A percentile compares a stretch with the other conserved stretches of the same genome.
Conservation (phyloP, 345 rosid species). For the Luvunga scandens region DNA sequence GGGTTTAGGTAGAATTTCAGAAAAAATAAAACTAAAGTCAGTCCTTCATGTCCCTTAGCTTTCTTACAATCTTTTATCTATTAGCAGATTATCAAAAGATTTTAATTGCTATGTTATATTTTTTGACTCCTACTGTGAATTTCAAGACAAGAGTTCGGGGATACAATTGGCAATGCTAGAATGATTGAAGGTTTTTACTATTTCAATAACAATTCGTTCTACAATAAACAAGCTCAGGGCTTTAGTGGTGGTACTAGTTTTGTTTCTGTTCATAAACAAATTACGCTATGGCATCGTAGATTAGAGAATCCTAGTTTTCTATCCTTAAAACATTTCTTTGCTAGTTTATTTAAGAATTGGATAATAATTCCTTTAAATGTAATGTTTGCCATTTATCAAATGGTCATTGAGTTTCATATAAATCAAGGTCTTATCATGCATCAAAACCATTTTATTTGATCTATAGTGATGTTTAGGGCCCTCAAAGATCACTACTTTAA, state of each 20-base stretch:
- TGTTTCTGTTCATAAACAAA: neutral
- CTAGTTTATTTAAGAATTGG: neutral
- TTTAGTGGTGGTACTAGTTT: neutral
- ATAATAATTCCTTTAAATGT: neutral
- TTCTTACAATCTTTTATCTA: neutral
- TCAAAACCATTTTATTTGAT: too few species aligned
- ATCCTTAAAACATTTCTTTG: neutral
- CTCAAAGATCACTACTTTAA: too few species aligned
- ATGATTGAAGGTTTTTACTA: too few species aligned
- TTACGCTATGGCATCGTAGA: neutral
- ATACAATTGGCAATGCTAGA: neutral
- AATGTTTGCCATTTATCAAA: neutral
- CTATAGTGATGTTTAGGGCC: too few species aligned
- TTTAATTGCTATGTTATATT: too few species aligned
- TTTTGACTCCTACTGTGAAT: neutral
- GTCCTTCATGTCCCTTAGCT: neutral
- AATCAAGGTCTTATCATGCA: too few species aligned
- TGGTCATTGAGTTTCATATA: neutral
- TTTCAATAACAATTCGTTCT: too few species aligned
- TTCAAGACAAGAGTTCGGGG: neutral
- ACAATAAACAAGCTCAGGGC: too few species aligned
- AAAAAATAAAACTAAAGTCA: too few species aligned
- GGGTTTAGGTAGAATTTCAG: neutral
- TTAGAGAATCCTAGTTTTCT: neutral
- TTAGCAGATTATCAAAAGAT: neutral